Evolutionary conservation across 1,284 basidiomycete species (phyloP).

Genomic region (Bondarzewia mesenterica): DNA sequence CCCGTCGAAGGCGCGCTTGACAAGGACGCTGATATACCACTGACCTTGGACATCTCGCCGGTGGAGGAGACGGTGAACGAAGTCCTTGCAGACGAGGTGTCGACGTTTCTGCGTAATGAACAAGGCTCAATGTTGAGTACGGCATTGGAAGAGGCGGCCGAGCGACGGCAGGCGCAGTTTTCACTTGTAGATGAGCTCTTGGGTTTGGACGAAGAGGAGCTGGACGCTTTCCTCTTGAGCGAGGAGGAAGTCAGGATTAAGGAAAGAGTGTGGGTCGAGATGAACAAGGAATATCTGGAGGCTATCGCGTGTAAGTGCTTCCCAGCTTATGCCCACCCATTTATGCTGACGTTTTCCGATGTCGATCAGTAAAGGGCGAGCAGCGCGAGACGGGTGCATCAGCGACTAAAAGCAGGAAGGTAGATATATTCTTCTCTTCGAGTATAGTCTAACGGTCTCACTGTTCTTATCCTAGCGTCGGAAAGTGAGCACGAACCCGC

Average conservation of each 20-base stretch:
- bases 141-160: constrained; percentile 58
- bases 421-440: constrained; percentile 25
- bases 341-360: constrained; percentile 16
- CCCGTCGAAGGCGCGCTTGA: constrained; percentile 10
- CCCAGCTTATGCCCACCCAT: not conserved
- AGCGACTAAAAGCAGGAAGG: constrained; percentile 66
- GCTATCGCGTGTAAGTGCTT: constrained; percentile 70
- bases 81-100: constrained; percentile 57
- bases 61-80: constrained; percentile 43
- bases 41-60: constrained; percentile 11
- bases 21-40: constrained; percentile 16
- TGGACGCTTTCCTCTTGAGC: constrained; percentile 79
- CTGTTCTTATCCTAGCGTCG: constrained; percentile 39
- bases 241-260: constrained; percentile 87
- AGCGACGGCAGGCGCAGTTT: constrained; percentile 45
- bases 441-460: not conserved
- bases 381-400: constrained; percentile 38
- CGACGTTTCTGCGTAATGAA: constrained; percentile 48
- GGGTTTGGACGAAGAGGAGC: constrained; percentile 89
- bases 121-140: constrained; percentile 47
- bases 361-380: constrained; percentile 61
- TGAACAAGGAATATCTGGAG: constrained; percentile 92
- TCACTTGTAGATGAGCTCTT: constrained; percentile 54
- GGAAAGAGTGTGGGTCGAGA: constrained; percentile 94
- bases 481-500: constrained; percentile 59